phyloP scores from a whole-genome alignment of 23 red algal genomes.

The Gracilaria domingensis region DNA sequence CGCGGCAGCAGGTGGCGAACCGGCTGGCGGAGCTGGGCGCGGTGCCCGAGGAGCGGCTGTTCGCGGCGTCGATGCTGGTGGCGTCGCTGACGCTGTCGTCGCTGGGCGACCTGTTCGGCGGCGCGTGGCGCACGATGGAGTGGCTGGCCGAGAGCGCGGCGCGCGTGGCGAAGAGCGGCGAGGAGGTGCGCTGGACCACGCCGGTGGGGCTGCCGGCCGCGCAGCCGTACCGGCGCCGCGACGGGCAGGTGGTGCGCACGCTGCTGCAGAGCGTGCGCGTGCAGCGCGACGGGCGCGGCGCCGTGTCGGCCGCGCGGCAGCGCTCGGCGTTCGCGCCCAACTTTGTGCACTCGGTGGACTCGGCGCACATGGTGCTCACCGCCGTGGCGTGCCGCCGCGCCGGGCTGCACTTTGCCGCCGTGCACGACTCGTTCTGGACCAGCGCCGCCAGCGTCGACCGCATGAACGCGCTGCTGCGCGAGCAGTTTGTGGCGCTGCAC shows the following conservation, averaged over 20 bases:
- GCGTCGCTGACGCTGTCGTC: constrained; percentile 81
- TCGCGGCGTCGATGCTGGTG: constrained; percentile 68
- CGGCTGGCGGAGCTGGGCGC: constrained; percentile 69
- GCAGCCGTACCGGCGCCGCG: constrained; percentile 88
- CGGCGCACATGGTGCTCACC: constrained; percentile 97
- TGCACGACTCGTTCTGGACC: constrained; percentile 99
- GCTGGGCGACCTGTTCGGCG: constrained; percentile 85
- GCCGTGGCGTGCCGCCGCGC: constrained; percentile 66
- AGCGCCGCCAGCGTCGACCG: constrained; percentile 78
- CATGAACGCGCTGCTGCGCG: constrained; percentile 89
- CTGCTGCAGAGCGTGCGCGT: constrained; percentile 83
- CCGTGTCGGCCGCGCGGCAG: constrained; percentile 76
- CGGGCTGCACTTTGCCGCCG: constrained; percentile 91
- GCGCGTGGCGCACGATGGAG: constrained; percentile 88
- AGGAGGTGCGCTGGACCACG: constrained; percentile 90
- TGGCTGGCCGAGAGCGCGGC: constrained; percentile 83
- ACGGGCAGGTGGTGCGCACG: constrained; percentile 67
- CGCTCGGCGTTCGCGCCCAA: constrained; percentile 94
- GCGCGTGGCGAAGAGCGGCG: constrained; percentile 62
- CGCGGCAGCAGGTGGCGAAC: constrained; percentile 81
- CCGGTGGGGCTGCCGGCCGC: constrained; percentile 90
- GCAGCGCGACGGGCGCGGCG: constrained; percentile 45
- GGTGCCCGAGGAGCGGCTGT: constrained; percentile 57
- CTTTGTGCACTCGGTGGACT: constrained; percentile 97
- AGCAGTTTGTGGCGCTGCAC: constrained; percentile 87